Conservation (phyloP, 768 basidiomycete species). For the Candolleomyces efflorescens region DNA sequence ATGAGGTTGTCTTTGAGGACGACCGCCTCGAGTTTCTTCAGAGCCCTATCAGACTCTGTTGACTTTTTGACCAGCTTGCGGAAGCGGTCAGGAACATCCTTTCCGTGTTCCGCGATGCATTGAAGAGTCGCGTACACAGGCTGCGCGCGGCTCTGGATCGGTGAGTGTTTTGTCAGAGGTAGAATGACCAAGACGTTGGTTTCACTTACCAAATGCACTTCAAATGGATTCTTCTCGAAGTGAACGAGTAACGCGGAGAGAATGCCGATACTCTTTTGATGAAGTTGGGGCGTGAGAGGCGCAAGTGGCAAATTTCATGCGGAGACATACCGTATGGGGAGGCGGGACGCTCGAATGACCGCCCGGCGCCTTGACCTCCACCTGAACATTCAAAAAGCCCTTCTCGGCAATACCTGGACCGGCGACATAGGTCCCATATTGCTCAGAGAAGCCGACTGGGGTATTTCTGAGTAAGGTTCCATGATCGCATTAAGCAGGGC, state of each 20-base stretch:
- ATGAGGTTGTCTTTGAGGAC: constrained; percentile 34
- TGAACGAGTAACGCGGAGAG: constrained; percentile 65
- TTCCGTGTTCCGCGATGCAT: constrained; percentile 63
- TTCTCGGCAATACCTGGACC: constrained; percentile 69
- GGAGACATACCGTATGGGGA: constrained; percentile 57
- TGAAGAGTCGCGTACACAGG: constrained; percentile 58
- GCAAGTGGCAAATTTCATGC: neutral
- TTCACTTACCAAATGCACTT: constrained; percentile 43
- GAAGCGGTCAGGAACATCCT: constrained; percentile 44
- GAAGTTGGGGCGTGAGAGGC: neutral
- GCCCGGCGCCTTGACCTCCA: constrained; percentile 67
- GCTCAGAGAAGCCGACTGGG: constrained; percentile 44
- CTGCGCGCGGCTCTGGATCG: constrained; percentile 43
- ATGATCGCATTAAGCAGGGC: neutral
- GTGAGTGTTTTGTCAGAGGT: neutral
- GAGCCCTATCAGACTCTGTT: constrained; percentile 41
- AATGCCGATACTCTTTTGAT: constrained; percentile 71
- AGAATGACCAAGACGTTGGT: neutral
- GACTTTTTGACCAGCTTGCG: constrained; percentile 47
- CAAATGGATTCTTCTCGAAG: constrained; percentile 63
- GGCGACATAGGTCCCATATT: constrained; percentile 54
- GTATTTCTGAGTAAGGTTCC: neutral
- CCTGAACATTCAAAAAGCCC: constrained; percentile 57
- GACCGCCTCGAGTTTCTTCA: constrained; percentile 47
- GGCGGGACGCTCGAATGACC: constrained; percentile 89